phyloP scores from a whole-genome alignment of 805 yeast genomes.

The Kuraishia hungarica region DNA sequence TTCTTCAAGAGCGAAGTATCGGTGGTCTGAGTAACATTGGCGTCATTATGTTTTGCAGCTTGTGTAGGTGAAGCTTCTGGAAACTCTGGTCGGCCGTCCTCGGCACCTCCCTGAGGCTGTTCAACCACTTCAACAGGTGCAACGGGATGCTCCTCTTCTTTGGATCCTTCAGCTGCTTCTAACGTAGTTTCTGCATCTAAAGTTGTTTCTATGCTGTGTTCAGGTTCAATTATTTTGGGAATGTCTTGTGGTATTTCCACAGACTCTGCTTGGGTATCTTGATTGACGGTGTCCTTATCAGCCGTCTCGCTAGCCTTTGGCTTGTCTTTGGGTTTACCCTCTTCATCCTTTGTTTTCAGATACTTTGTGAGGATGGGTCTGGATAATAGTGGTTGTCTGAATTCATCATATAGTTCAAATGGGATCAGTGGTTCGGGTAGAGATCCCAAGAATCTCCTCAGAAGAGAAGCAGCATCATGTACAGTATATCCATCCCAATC shows the following conservation, averaged over 20 bases:
- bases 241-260: not conserved
- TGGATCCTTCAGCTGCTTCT: constrained; percentile 6
- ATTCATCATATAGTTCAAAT: constrained; percentile 60
- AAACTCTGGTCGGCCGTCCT: not conserved
- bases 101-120: not conserved
- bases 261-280: not conserved
- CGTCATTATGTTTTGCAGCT: not conserved
- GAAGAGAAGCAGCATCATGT: constrained; percentile 91
- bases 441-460: constrained; percentile 78
- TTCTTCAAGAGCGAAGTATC: constrained; percentile 3
- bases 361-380: constrained; percentile 60
- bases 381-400: constrained; percentile 67
- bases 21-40: not conserved
- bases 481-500: constrained; percentile 92
- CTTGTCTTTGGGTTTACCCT: not conserved
- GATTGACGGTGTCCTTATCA: not conserved
- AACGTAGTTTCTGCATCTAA: constrained; percentile 5
- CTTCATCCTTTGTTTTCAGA: constrained; percentile 29
- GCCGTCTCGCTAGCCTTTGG: not conserved
- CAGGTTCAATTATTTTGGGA: not conserved
- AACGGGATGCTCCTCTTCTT: not conserved
- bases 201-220: not conserved
- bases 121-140: not conserved
- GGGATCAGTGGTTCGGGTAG: constrained; percentile 93
- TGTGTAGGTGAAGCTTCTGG: too few species aligned